Conservation (phyloP, 2,329 filamentous ascomycete genomes). For the Fulvia fulva region DNA sequence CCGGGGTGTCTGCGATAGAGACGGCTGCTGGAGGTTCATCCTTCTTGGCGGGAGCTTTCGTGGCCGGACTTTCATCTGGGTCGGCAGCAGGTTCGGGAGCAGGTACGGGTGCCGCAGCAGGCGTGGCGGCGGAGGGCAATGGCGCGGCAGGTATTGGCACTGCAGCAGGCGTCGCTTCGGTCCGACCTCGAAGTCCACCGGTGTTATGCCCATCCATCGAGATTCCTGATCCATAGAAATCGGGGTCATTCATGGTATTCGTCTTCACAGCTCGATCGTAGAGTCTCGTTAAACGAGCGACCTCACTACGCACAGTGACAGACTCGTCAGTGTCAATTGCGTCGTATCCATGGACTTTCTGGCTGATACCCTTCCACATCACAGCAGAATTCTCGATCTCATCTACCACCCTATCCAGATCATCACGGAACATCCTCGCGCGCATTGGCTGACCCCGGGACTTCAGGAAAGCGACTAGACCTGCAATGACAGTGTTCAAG, state of each 20-base stretch:
- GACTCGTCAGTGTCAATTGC: slow-evolving; percentile 43
- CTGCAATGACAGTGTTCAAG: slow-evolving; percentile 40
- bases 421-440: slow-evolving; percentile 40
- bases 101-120: not conserved
- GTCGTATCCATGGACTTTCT: slow-evolving; percentile 43
- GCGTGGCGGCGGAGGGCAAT: slow-evolving; percentile 1
- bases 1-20: not conserved
- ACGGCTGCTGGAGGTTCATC: not conserved
- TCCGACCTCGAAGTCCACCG: slow-evolving; percentile 20
- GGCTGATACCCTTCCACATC: slow-evolving; percentile 44
- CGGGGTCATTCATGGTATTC: slow-evolving; percentile 39
- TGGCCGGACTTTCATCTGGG: slow-evolving; percentile 31
- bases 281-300: slow-evolving; percentile 34
- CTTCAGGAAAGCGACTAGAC: slow-evolving; percentile 40
- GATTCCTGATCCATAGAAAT: slow-evolving; percentile 35
- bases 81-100: slow-evolving; percentile 14
- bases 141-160: not conserved
- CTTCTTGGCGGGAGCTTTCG: slow-evolving; percentile 13
- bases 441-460: slow-evolving; percentile 40
- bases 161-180: slow-evolving; percentile 11
- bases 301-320: slow-evolving; percentile 41
- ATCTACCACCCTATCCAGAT: slow-evolving; percentile 39
- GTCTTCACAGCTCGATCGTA: slow-evolving; percentile 38
- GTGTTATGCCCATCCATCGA: slow-evolving; percentile 24
- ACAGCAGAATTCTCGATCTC: slow-evolving; percentile 41